phyloP scores from a whole-genome alignment of 2,329 filamentous ascomycete species.

The Trichoderma simmonsii region DNA sequence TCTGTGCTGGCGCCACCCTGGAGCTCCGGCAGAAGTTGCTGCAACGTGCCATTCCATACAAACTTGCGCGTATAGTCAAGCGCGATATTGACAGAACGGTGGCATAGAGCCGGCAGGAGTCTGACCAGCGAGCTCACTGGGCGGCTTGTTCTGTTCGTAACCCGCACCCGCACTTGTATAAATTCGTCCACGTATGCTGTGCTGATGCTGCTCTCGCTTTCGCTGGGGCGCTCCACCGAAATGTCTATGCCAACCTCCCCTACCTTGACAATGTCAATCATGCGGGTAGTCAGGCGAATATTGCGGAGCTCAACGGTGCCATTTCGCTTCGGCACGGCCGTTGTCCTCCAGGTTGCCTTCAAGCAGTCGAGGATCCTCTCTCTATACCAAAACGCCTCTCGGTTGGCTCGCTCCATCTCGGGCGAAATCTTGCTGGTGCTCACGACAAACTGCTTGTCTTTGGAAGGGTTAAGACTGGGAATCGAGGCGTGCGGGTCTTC shows the following conservation, averaged over 20 bases:
- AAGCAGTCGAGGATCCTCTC: conserved; percentile 73
- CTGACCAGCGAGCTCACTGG: conserved; percentile 71
- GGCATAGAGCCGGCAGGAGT: conserved; percentile 71
- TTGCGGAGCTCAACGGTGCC: conserved; percentile 75
- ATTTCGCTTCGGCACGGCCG: conserved; percentile 47
- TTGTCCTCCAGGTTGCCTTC: conserved; percentile 67
- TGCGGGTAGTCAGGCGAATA: conserved; percentile 68
- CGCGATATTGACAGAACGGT: conserved; percentile 67
- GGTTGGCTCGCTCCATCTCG: conserved; percentile 70
- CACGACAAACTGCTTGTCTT: conserved; percentile 90
- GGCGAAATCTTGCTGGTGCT: conserved; percentile 75
- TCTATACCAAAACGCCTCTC: conserved; percentile 90
- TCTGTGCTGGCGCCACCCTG: conserved; percentile 56
- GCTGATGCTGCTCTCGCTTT: conserved; percentile 16
- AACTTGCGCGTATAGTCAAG: conserved; percentile 80
- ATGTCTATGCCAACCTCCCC: conserved; percentile 73
- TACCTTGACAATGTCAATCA: conserved; percentile 79
- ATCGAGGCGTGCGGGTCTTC: conserved; percentile 75
- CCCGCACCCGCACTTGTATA: conserved; percentile 63
- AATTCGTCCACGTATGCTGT: conserved; percentile 51
- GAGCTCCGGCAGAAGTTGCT: conserved; percentile 67
- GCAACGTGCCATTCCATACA: conserved; percentile 80
- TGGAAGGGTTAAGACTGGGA: conserved; percentile 73
- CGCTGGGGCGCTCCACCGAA: conserved; percentile 40
- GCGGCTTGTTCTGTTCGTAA: conserved; percentile 69